Conservation (phyloP, 163 green algal species). For the Volvox carteri region DNA sequence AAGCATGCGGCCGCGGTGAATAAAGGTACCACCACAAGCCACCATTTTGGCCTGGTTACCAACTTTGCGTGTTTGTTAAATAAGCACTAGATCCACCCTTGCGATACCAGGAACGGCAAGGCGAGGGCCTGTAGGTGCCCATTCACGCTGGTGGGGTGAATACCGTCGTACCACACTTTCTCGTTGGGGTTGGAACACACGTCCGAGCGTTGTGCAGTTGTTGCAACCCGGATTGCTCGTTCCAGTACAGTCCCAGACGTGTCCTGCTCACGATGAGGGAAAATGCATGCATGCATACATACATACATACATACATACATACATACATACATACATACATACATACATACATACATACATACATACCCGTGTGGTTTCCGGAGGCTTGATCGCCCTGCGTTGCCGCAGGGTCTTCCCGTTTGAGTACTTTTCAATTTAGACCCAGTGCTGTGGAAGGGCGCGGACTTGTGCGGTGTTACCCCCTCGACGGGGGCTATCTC, state of each 20-base stretch:
- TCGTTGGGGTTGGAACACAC: neutral
- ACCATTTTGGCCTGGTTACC: too few relatives aligned
- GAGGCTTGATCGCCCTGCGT: too few relatives aligned
- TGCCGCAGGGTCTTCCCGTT: too few relatives aligned
- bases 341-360: neutral
- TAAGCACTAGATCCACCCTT: neutral
- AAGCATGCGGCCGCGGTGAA: too few relatives aligned
- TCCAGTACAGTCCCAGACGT: neutral
- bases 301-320: neutral
- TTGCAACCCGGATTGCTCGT: neutral
- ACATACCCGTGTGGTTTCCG: too few relatives aligned
- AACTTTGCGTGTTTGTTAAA: too few relatives aligned
- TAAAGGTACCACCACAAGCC: too few relatives aligned
- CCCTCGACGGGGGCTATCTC: too few relatives aligned
- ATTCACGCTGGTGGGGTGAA: neutral
- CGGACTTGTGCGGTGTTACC: too few relatives aligned
- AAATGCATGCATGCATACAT: neutral
- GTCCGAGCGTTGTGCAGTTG: neutral
- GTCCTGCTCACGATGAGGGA: neutral
- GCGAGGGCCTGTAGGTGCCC: neutral
- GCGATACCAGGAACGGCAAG: neutral
- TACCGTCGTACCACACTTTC: neutral
- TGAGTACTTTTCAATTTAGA: too few relatives aligned
- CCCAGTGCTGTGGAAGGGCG: too few relatives aligned
- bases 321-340: neutral